phyloP scores from a whole-genome alignment of 2,329 filamentous ascomycete genomes.

The Colletotrichum paranaense region DNA sequence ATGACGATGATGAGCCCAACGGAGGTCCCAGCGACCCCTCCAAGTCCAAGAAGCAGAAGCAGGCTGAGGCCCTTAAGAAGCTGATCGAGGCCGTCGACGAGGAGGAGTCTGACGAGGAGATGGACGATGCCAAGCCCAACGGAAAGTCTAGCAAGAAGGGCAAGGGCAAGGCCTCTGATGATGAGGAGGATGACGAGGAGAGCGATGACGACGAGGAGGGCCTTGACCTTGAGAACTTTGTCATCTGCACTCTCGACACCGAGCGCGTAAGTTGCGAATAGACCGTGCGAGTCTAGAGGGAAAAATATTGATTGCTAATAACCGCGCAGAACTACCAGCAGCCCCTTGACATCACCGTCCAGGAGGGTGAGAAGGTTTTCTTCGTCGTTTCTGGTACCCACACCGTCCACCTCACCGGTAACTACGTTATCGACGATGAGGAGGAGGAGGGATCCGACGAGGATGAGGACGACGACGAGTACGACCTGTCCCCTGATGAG shows the following conservation, averaged over 20 bases:
- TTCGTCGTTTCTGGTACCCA: constrained; percentile 93
- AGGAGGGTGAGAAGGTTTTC: constrained; percentile 89
- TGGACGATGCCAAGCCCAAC: constrained; percentile 75
- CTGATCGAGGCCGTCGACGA: constrained; percentile 76
- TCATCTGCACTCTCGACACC: constrained; percentile 95
- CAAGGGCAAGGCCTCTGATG: constrained; percentile 75
- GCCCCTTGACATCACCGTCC: constrained; percentile 90
- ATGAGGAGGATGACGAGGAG: constrained; percentile 65
- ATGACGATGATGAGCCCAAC: constrained; percentile 69
- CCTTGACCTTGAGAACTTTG: constrained; percentile 84
- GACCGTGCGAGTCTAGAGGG: not conserved
- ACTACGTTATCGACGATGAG: constrained; percentile 84
- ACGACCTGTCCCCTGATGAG: constrained; percentile 85
- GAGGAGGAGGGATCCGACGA: constrained; percentile 73
- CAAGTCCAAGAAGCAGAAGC: constrained; percentile 89
- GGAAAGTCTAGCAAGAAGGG: constrained; percentile 74
- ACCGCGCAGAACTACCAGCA: constrained; percentile 87
- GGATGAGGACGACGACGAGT: constrained; percentile 76
- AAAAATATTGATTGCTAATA: constrained; percentile 3
- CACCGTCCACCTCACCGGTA: constrained; percentile 92
- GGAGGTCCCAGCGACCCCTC: constrained; percentile 91
- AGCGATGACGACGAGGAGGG: constrained; percentile 70
- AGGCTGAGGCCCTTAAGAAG: constrained; percentile 81
- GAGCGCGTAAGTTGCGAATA: constrained; percentile 74
- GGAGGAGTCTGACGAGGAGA: constrained; percentile 74